Evolutionary conservation across 179 eudicot genomes (phyloP), one percentile per base, ranked within the genome.

Genomic region (Silene coronaria): DNA sequence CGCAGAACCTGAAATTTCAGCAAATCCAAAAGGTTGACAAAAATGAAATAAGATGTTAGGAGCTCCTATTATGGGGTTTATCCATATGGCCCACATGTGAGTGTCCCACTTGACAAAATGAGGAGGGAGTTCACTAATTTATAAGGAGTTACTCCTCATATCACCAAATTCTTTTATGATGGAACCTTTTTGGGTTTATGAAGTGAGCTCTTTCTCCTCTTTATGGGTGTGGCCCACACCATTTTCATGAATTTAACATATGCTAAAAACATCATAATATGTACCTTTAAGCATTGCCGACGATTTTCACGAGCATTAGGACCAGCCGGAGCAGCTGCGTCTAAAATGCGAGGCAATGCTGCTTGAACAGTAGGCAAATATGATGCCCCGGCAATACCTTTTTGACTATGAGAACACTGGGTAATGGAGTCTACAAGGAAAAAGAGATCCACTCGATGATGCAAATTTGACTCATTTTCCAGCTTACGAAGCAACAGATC

Each of bases 401-500:
- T 93, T 72, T 91, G 96, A 77, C 83, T 86, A 79, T 91, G 97
- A 11, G 98, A 94, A 65, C 92, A 88, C 79, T 94, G 98, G 30
- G 98, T 91, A 70, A 94, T 91, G 34, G 98, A 94, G 78, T 94
- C 98, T 83, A 94, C 92, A 66, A 94, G 86, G 77, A 94, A 94
- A 76, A 94, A 89, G n/a, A 94, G 85, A 84, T 94, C 98, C 82
- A 94, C 96, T 87, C 84, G 88, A 59, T 92, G 91, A 77, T 88
- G 97, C 42, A 89, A 80, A 64, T 87, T 90, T 48, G 87, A 75
- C 83, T 91, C 98, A 70, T 64, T 88, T 80, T 90, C 94, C 86
- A 94, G 79, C 81, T 94, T 91, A 75, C 80, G 84, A 67, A 89
- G 83, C 68, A 94, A 94, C 73, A 94, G 89, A 74, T 94, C 97